Percentiles rank a stretch among this genome's conserved stretches.
Evolutionary conservation across 495 filamentous ascomycete genomes (phyloP).

Genomic region (Bryoglossum gracile): DNA sequence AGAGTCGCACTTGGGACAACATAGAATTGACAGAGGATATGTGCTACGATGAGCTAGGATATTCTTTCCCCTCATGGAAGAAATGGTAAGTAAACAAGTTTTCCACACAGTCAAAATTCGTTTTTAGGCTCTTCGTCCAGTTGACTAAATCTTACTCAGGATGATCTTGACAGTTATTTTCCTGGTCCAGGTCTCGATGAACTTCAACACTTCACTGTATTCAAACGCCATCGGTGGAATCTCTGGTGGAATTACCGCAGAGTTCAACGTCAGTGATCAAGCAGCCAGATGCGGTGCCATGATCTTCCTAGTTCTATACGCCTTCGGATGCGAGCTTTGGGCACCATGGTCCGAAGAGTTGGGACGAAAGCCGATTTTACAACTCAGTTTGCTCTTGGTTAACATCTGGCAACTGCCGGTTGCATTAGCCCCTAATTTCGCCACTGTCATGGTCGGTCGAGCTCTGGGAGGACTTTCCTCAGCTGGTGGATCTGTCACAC

Average conservation of each 20-base stretch:
- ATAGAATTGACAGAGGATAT: conserved; percentile 57
- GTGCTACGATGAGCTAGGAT: conserved; percentile 59
- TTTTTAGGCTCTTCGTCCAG: not conserved
- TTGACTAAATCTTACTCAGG: conserved; percentile 2
- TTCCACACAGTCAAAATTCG: not conserved
- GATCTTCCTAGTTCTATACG: conserved; percentile 66
- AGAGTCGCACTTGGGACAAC: conserved; percentile 31
- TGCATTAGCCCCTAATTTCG: conserved; percentile 62
- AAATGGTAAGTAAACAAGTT: conserved; percentile 48
- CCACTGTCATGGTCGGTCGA: conserved; percentile 56
- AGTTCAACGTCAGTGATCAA: conserved; percentile 58
- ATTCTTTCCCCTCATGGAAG: conserved; percentile 54
- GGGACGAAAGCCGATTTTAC: conserved; percentile 67
- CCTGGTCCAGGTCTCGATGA: conserved; percentile 74
- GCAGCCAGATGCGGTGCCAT: conserved; percentile 58
- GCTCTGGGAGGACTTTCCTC: conserved; percentile 63
- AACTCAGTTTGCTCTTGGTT: conserved; percentile 60
- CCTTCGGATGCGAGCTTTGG: conserved; percentile 78
- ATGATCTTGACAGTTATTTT: conserved; percentile 66
- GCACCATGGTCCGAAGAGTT: conserved; percentile 76
- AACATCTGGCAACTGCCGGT: conserved; percentile 73
- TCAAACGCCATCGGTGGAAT: conserved; percentile 57
- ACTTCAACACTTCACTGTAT: conserved; percentile 74
- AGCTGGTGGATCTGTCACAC: conserved; percentile 71
- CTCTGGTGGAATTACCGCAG: conserved; percentile 47